Percentiles rank a stretch among this genome's conserved stretches.
Evolutionary conservation across 768 basidiomycete species (phyloP).

Genomic region (Russula lepida): DNA sequence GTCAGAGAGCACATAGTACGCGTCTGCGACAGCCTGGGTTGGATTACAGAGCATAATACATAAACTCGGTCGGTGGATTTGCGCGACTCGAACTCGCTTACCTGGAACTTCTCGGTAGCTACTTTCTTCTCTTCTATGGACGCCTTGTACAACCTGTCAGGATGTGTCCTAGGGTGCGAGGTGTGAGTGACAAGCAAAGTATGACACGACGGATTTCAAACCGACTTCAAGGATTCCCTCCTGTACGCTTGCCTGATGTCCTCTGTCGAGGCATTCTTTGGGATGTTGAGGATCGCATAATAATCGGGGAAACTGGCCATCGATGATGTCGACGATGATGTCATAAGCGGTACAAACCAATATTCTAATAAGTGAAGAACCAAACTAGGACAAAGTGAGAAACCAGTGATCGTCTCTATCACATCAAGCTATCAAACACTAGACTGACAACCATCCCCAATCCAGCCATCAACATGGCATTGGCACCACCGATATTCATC

Average conservation of each 20-base stretch:
- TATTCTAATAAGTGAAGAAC: not conserved
- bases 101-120: conserved; percentile 85
- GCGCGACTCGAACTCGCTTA: conserved; percentile 22
- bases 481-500: not conserved
- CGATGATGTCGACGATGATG: not conserved
- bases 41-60: not conserved
- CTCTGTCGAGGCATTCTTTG: conserved; percentile 52
- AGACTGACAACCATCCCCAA: not conserved
- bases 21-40: conserved; percentile 78
- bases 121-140: conserved; percentile 57
- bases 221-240: conserved; percentile 66
- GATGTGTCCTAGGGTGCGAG: conserved; percentile 60
- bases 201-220: not conserved
- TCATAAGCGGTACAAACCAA: not conserved
- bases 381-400: not conserved
- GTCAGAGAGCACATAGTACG: conserved; percentile 90
- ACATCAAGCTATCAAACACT: not conserved
- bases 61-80: not conserved
- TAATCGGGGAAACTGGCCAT: conserved; percentile 81
- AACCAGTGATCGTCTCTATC: not conserved
- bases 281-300: conserved; percentile 52
- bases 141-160: conserved; percentile 70
- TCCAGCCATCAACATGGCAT: not conserved
- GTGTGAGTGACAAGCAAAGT: not conserved
- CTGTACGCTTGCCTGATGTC: conserved; percentile 73